phyloP scores from a whole-genome alignment of 495 filamentous ascomycete genomes.

The Rhizodiscina lignyota region DNA sequence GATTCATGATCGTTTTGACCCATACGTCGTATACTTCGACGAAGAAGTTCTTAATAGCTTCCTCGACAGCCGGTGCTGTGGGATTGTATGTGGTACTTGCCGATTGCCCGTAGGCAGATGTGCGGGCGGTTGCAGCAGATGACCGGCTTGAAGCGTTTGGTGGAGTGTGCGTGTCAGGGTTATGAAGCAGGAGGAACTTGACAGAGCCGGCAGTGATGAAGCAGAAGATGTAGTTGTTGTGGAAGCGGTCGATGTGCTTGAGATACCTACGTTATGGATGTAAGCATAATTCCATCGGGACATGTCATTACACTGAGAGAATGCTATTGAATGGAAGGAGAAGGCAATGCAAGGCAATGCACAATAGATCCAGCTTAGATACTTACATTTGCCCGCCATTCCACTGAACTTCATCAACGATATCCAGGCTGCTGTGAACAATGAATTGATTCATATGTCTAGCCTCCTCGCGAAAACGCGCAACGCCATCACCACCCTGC shows the following conservation, averaged over 20 bases:
- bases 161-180: slow-evolving; percentile 41
- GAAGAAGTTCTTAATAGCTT: slow-evolving; percentile 88
- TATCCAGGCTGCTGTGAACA: slow-evolving; percentile 78
- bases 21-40: slow-evolving; percentile 85
- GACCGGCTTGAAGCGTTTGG: slow-evolving; percentile 21
- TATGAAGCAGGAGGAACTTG: slow-evolving; percentile 82
- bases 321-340: slow-evolving; percentile 2
- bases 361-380: no score
- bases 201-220: slow-evolving; percentile 73
- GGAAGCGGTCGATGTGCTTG: slow-evolving; percentile 86
- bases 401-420: slow-evolving; percentile 94
- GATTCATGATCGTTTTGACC: slow-evolving; percentile 94
- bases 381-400: slow-evolving; percentile 54
- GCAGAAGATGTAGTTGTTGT: slow-evolving; percentile 75
- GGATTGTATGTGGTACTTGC: slow-evolving; percentile 74
- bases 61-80: slow-evolving; percentile 73
- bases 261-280: slow-evolving; percentile 60
- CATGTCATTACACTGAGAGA: background rate
- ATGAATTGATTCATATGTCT: slow-evolving; percentile 95
- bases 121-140: slow-evolving; percentile 19
- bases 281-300: background rate
- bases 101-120: slow-evolving; percentile 20
- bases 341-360: slow-evolving; percentile 1
- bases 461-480: slow-evolving; percentile 71
- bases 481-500: slow-evolving; percentile 76